Percentiles rank a stretch among this genome's conserved stretches.
phyloP scores from a whole-genome alignment of 495 filamentous ascomycete species.

The Aspergillus ostianus region DNA sequence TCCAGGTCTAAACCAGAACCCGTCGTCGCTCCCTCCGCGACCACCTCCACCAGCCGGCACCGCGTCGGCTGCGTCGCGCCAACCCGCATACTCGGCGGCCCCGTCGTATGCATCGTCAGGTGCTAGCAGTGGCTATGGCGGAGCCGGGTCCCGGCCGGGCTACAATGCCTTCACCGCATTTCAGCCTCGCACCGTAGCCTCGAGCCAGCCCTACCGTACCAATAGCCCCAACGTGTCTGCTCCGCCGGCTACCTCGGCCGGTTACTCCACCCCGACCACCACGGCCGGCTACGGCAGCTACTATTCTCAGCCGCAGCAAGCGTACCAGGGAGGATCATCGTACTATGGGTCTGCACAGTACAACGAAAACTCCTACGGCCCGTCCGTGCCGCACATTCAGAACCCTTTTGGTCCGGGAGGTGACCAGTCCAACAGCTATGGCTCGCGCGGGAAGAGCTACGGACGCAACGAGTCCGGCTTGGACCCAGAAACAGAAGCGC shows the following conservation, averaged over 20 bases:
- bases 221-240: conserved; percentile 44
- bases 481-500: conserved; percentile 86
- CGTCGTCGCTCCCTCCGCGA: conserved; percentile 76
- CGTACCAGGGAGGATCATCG: conserved; percentile 45
- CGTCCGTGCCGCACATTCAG: conserved; percentile 69
- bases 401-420: conserved; percentile 77
- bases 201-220: conserved; percentile 42
- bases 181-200: conserved; percentile 62
- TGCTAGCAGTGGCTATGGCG: conserved; percentile 35
- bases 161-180: conserved; percentile 55
- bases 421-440: conserved; percentile 29
- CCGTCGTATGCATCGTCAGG: conserved; percentile 38
- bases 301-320: conserved; percentile 35
- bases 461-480: conserved; percentile 47
- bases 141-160: conserved; percentile 29
- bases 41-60: conserved; percentile 64
- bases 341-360: conserved; percentile 54
- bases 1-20: conserved; percentile 76
- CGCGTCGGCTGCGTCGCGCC: conserved; percentile 53
- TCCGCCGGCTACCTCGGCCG: conserved; percentile 37
- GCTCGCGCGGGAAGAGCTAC: conserved; percentile 27
- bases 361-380: conserved; percentile 51
- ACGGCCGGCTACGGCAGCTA: conserved; percentile 33
- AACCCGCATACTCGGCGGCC: conserved; percentile 54
- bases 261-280: conserved; percentile 39